Conservation (phyloP, 257 asterid species). For the Solanum rostratum region DNA sequence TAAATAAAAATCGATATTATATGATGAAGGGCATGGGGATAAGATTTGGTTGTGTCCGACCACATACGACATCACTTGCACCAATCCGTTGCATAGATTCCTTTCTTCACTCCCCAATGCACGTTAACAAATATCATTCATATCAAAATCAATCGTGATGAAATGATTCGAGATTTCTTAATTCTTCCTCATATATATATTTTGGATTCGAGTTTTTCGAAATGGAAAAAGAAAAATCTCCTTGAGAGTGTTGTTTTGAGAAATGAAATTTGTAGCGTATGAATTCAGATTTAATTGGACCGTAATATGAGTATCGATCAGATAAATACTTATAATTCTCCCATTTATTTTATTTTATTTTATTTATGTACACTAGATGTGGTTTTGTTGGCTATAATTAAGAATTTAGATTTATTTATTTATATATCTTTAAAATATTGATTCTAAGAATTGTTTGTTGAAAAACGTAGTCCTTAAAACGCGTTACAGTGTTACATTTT, state of each 20-base stretch:
- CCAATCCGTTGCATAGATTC: slow-evolving; percentile 32
- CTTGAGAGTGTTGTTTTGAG: background rate
- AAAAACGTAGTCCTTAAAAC: slow-evolving; percentile 40
- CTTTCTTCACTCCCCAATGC: slow-evolving; percentile 25
- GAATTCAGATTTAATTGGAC: background rate
- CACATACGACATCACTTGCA: slow-evolving; percentile 47
- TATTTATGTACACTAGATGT: background rate
- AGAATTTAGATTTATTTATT: background rate
- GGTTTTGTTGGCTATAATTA: slow-evolving; percentile 1
- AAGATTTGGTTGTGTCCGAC: slow-evolving; percentile 33
- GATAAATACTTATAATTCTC: background rate
- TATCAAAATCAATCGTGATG: background rate
- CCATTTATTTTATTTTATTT: background rate
- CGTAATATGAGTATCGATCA: background rate
- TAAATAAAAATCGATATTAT: background rate
- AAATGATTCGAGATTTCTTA: background rate
- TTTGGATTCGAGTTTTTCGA: background rate
- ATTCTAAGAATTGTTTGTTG: slow-evolving; percentile 29
- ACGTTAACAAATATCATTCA: background rate
- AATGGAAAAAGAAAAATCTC: background rate
- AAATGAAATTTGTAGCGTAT: background rate
- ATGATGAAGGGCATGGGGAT: background rate
- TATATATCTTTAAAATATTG: background rate
- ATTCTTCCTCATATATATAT: background rate
- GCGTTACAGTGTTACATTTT: slow-evolving; percentile 43